Percentiles rank a stretch among this genome's conserved stretches.
phyloP scores from a whole-genome alignment of 805 yeast species.

The Kregervanrija delftensis region DNA sequence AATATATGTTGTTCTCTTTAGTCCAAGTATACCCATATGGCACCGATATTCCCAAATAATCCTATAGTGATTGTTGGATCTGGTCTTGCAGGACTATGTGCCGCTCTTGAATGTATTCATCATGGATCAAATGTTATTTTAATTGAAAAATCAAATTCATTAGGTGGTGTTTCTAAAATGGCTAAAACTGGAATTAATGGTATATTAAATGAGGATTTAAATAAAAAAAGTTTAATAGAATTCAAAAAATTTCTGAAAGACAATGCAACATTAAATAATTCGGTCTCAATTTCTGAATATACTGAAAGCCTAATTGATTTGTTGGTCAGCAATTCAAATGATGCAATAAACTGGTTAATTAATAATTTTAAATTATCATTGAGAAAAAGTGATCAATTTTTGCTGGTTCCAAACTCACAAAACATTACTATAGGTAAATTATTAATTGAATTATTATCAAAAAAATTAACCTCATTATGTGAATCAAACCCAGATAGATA shows the following conservation, averaged over 20 bases:
- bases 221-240: constrained; percentile 52
- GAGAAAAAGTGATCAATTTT: no score
- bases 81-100: constrained; percentile 57
- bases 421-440: neutral
- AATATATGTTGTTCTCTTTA: no score
- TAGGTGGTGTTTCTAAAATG: constrained; percentile 56
- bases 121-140: constrained; percentile 47
- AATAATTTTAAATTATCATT: no score
- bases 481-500: constrained; percentile 17
- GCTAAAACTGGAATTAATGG: constrained; percentile 69
- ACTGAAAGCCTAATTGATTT: constrained; percentile 33
- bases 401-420: no score
- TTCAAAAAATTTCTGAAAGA: constrained; percentile 59
- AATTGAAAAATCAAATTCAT: constrained; percentile 48
- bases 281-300: constrained; percentile 46
- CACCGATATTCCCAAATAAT: constrained; percentile 20
- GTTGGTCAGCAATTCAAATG: constrained; percentile 50
- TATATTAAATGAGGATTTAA: constrained; percentile 35
- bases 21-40: no score
- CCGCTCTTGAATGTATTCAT: constrained; percentile 42
- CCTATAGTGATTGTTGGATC: constrained; percentile 55
- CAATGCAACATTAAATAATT: constrained; percentile 37
- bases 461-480: neutral
- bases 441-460: neutral
- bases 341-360: constrained; percentile 62